Evolutionary conservation across 257 asterid species (phyloP).

Genomic region (Solanum sejunctum): DNA sequence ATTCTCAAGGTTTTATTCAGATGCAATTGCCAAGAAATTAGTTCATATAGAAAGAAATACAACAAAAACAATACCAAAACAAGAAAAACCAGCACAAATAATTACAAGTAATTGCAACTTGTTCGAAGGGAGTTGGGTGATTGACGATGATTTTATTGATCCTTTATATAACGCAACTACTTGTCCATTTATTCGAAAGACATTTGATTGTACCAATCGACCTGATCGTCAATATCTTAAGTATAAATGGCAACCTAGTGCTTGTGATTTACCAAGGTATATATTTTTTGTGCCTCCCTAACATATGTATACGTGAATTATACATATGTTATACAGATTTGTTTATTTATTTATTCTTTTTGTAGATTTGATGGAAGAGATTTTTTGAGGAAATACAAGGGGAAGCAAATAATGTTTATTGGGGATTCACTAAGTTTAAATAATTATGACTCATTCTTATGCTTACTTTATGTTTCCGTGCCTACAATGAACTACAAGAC

Average conservation of each 20-base stretch:
- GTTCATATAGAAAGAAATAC: not conserved
- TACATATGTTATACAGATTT: too few relatives aligned
- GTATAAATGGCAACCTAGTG: constrained; percentile 10
- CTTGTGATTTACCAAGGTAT: constrained; percentile 5
- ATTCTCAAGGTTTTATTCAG: not conserved
- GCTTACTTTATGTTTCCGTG: constrained; percentile 12
- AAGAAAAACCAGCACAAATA: not conserved
- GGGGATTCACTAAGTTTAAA: constrained; percentile 21
- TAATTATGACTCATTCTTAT: constrained; percentile 10
- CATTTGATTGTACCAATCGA: constrained; percentile 6
- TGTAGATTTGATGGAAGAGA: constrained; percentile 12
- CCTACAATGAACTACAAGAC: not conserved
- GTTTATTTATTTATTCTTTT: not conserved
- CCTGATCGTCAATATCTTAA: constrained; percentile 2
- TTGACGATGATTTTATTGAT: not conserved
- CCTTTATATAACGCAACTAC: constrained; percentile 2
- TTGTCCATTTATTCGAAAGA: constrained; percentile 4
- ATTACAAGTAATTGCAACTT: not conserved
- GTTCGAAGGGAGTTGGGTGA: constrained; percentile 6
- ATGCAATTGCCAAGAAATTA: not conserved
- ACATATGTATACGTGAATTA: too few relatives aligned
- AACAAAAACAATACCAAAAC: not conserved
- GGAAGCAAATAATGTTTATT: constrained; percentile 17
- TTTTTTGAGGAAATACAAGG: constrained; percentile 2
- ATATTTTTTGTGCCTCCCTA: not conserved